A percentile compares a stretch with the other conserved stretches of the same genome.
Conservation (phyloP, 495 filamentous ascomycete species). For the Podospora fimiseda region DNA sequence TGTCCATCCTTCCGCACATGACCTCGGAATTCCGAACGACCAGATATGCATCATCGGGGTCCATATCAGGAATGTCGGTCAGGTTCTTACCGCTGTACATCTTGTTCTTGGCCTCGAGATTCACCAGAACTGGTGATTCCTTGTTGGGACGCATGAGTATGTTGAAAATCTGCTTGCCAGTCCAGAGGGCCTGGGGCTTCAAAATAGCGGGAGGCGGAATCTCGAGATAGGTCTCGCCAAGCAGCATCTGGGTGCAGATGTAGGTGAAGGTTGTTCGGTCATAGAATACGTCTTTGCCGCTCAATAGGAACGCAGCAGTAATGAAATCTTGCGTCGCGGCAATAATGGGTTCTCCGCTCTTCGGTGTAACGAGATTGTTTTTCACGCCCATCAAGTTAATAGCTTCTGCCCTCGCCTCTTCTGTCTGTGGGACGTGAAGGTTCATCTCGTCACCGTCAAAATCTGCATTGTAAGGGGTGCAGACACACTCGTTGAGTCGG, state of each 20-base stretch:
- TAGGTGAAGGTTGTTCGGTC: constrained; percentile 80
- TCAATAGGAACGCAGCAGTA: constrained; percentile 84
- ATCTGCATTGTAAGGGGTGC: constrained; percentile 98
- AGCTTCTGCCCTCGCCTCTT: constrained; percentile 92
- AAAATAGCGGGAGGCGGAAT: constrained; percentile 78
- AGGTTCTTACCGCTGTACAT: constrained; percentile 55
- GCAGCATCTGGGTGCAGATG: constrained; percentile 90
- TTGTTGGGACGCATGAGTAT: constrained; percentile 90
- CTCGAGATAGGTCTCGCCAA: constrained; percentile 71
- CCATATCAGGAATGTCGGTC: constrained; percentile 61
- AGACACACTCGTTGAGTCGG: constrained; percentile 95
- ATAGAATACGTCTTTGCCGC: constrained; percentile 88
- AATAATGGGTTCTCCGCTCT: constrained; percentile 98
- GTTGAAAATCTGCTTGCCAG: constrained; percentile 95
- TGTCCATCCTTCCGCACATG: constrained; percentile 98
- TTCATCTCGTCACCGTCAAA: constrained; percentile 99
- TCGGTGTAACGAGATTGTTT: constrained; percentile 88
- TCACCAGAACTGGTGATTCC: constrained; percentile 71
- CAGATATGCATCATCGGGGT: constrained; percentile 77
- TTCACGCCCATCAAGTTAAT: constrained; percentile 98
- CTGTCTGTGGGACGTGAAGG: constrained; percentile 93
- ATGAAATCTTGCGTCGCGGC: constrained; percentile 98
- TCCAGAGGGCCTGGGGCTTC: constrained; percentile 87
- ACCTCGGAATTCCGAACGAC: constrained; percentile 94
- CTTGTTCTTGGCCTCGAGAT: constrained; percentile 87